Conservation (phyloP, 2,329 filamentous ascomycete genomes). For the Fusarium clavum region DNA sequence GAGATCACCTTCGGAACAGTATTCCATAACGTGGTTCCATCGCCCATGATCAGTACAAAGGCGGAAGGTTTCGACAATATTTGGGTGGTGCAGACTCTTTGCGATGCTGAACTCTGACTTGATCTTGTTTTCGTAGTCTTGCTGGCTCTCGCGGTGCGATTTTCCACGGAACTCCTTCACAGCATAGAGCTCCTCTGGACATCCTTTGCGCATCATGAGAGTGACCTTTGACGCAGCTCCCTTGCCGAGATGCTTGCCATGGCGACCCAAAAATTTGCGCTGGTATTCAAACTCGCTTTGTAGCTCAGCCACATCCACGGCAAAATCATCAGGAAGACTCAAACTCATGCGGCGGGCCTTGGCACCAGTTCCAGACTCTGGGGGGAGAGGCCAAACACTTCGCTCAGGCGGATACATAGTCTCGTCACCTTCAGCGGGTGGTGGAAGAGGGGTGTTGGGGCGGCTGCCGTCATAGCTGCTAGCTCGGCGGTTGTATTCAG, state of each 20-base stretch:
- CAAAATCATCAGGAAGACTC: conserved; percentile 78
- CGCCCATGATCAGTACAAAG: conserved; percentile 79
- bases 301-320: conserved; percentile 76
- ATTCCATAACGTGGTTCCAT: conserved; percentile 96
- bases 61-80: conserved; percentile 83
- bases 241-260: conserved; percentile 81
- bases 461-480: conserved; percentile 62
- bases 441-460: conserved; percentile 39
- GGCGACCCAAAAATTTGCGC: conserved; percentile 76
- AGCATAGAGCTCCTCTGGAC: conserved; percentile 75
- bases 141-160: conserved; percentile 73
- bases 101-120: conserved; percentile 92
- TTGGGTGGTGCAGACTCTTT: conserved; percentile 86
- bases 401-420: conserved; percentile 55
- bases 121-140: conserved; percentile 88
- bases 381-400: conserved; percentile 69
- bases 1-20: conserved; percentile 84
- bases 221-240: conserved; percentile 86
- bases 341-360: conserved; percentile 84
- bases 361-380: conserved; percentile 77
- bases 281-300: conserved; percentile 76
- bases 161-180: conserved; percentile 89
- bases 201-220: conserved; percentile 79
- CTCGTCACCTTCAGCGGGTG: conserved; percentile 37
- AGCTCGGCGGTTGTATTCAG: conserved; percentile 52